Conservation (phyloP, 169 alveolate species). For the Plasmodium gallinaceum region DNA sequence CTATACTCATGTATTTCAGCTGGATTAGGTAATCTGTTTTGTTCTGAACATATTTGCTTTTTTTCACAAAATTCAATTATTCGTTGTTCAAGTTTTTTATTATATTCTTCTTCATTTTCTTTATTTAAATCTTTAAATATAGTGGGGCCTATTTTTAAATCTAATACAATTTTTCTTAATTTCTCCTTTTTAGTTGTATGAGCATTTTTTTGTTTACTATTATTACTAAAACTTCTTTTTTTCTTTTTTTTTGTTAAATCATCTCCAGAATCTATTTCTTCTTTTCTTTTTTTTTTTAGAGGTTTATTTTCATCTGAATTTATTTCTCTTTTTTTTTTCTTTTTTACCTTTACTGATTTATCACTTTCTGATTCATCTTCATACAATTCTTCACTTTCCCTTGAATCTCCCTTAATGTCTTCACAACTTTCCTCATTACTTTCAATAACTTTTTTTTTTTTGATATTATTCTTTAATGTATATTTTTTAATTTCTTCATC, state of each 20-base stretch:
- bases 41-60: slow-evolving; percentile 55
- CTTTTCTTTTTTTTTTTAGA: slow-evolving; percentile 38
- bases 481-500: slow-evolving; percentile 1
- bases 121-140: slow-evolving; percentile 63
- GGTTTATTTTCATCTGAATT: slow-evolving; percentile 16
- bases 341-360: not conserved
- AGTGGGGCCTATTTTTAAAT: slow-evolving; percentile 71
- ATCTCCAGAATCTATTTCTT: slow-evolving; percentile 14
- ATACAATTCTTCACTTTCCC: not conserved
- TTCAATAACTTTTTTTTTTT: slow-evolving; percentile 2
- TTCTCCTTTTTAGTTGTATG: slow-evolving; percentile 44
- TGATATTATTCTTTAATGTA: slow-evolving; percentile 6
- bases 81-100: slow-evolving; percentile 54
- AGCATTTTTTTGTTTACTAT: slow-evolving; percentile 43
- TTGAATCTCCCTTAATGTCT: slow-evolving; percentile 7
- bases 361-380: not conserved
- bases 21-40: slow-evolving; percentile 53
- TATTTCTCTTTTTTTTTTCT: slow-evolving; percentile 30
- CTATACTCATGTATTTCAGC: slow-evolving; percentile 60
- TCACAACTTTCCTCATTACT: not conserved
- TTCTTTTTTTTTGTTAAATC: slow-evolving; percentile 39
- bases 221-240: slow-evolving; percentile 10
- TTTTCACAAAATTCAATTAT: slow-evolving; percentile 61
- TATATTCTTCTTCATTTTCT: slow-evolving; percentile 65
- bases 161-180: slow-evolving; percentile 60